Evolutionary conservation across 140 eudicot genomes (phyloP), one percentile per base, ranked within the genome.

Genomic region (Cichorium intybus): DNA sequence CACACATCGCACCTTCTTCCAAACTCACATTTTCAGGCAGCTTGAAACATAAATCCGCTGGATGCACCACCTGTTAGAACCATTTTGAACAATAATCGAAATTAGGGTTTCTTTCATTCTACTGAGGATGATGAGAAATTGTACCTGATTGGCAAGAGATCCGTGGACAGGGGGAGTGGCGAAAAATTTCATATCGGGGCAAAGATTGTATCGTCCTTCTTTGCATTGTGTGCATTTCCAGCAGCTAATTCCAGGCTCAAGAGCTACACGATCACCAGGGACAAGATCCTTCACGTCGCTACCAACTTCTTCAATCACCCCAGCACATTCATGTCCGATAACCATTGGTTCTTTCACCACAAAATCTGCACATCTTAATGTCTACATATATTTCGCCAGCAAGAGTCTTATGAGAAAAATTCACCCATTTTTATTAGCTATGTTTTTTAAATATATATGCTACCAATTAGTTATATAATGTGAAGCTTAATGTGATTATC

Each of bases 1-100:
- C 94, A 62, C 95, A 85, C 95, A 85, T 85, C 8, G 95, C 95
- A 45, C 95, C 95, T 77, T 85, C 95, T 64, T 85, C 95, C 72
- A 82, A 75, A 62, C 95, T 85, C 71, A 85, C 84, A 23, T 77
- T 79, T 8, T 82, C 95, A 12, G 95, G 95, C 34, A 85, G 77
- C 49, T 82, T 85, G 45, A 85, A 85, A 56, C 95, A 85, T 60
- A 85, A 62, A 57, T 85, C 86, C 12, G 92, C 88, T 2, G 87
- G 88, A 81, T 81, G 92, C 56, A 81, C 85, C 67, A 85, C 82
- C 87, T 84, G 71, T 58, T 52, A 48, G 48, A n/a, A n/a, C n/a
- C n/a, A n/a, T n/a, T n/a, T 27, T 27, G 48, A 12, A 41, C 48
- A 4, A 10, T 34, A 10, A 34, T 35, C 43, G 10, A 35, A 35